Evolutionary conservation across 208 protist species (phyloP).

Genomic region (Wallacemonas sp.): DNA sequence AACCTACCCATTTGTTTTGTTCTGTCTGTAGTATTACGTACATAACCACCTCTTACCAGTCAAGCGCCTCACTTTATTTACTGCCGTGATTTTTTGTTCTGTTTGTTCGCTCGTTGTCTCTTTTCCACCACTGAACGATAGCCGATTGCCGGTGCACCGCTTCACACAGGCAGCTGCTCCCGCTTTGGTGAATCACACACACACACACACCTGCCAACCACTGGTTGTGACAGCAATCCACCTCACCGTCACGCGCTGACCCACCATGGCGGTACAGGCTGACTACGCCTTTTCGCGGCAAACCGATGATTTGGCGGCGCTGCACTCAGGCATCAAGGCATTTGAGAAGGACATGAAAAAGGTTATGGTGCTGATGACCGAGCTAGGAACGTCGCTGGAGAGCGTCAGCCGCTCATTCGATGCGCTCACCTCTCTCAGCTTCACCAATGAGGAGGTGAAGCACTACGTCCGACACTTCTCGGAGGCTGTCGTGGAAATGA

Average conservation of each 20-base stretch:
- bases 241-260: no score
- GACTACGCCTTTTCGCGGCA: constrained; percentile 35
- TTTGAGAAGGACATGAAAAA: constrained; percentile 45
- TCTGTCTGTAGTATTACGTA: no score
- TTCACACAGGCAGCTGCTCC: no score
- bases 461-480: constrained; percentile 35
- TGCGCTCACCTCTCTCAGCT: constrained; percentile 45
- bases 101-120: neutral
- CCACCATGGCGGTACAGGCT: constrained; percentile 22
- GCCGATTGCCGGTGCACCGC: no score
- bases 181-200: neutral
- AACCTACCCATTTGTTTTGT: no score
- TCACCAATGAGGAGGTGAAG: constrained; percentile 24
- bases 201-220: no score
- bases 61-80: no score
- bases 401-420: constrained; percentile 43
- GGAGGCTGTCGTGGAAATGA: constrained; percentile 35
- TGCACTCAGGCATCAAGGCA: constrained; percentile 21
- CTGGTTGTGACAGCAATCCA: no score
- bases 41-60: no score
- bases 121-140: neutral
- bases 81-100: no score
- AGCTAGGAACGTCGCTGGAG: constrained; percentile 43
- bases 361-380: constrained; percentile 66
- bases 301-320: constrained; percentile 27